Conservation (phyloP, 306 rosid species). For the Castanopsis chinensis region DNA sequence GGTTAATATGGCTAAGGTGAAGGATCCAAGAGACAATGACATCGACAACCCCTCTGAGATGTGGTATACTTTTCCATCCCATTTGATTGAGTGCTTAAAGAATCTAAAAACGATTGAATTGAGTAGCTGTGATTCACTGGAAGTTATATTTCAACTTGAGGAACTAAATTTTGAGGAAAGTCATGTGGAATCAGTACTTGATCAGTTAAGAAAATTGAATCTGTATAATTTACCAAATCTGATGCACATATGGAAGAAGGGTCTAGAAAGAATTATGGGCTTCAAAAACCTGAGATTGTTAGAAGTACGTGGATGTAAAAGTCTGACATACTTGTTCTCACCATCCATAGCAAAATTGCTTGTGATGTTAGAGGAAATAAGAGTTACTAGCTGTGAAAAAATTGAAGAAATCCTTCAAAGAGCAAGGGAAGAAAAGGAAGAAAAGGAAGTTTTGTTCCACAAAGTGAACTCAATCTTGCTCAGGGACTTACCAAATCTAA, state of each 20-base stretch:
- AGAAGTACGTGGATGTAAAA: not conserved
- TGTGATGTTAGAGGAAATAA: too few species aligned
- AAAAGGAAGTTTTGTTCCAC: not conserved
- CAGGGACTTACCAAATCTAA: not conserved
- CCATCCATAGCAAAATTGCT: too few species aligned
- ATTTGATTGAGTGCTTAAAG: not conserved
- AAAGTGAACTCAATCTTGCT: too few species aligned
- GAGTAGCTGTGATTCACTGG: not conserved
- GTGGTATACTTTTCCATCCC: not conserved
- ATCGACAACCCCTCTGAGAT: not conserved
- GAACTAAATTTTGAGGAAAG: not conserved
- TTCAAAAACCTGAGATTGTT: not conserved
- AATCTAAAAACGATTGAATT: not conserved
- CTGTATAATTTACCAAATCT: not conserved
- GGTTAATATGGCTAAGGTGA: too few species aligned
- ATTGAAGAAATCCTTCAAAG: not conserved
- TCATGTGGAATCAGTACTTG: not conserved
- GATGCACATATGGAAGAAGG: not conserved
- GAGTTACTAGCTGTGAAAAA: not conserved
- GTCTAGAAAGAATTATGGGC: not conserved
- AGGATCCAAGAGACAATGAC: too few species aligned
- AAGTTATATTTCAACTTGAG: not conserved
- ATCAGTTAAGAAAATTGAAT: not conserved
- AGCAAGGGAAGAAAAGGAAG: not conserved
- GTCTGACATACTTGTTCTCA: not conserved